These are phyloP conservation scores for Plasmodium adleri DNA, from an alignment of 169 alveolate genomes.

Conservation along the genomic window DNA sequence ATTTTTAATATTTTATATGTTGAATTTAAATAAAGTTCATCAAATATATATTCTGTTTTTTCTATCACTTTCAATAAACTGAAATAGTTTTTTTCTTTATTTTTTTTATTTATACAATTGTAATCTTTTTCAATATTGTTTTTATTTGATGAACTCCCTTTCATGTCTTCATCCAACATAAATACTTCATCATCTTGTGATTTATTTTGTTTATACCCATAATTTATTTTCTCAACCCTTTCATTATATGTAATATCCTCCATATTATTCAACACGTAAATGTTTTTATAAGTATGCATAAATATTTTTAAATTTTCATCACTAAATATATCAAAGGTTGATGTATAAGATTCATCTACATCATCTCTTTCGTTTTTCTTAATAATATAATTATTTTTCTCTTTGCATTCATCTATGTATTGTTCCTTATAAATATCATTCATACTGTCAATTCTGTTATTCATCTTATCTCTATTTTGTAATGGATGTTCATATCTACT, in stretches of 20 bases:
- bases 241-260: background rate
- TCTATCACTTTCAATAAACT: slow-evolving; percentile 17
- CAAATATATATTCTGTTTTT: slow-evolving; percentile 22
- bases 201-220: background rate
- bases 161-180: background rate
- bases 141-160: background rate
- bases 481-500: slow-evolving; percentile 4
- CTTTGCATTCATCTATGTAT: background rate
- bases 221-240: no score
- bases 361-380: background rate
- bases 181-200: background rate
- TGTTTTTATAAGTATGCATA: slow-evolving; percentile 46
- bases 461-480: background rate
- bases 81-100: background rate
- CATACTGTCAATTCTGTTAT: background rate
- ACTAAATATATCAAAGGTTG: slow-evolving; percentile 16
- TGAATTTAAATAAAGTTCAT: slow-evolving; percentile 20
- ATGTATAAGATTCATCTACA: background rate
- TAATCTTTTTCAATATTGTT: background rate
- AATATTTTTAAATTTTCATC: slow-evolving; percentile 53
- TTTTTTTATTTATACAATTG: background rate
- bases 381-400: background rate
- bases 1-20: slow-evolving; percentile 51
- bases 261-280: slow-evolving; percentile 38
- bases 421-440: background rate